Evolutionary conservation across 148 eudicot species (phyloP).

Genomic region (Rhododendron ferrugineum): DNA sequence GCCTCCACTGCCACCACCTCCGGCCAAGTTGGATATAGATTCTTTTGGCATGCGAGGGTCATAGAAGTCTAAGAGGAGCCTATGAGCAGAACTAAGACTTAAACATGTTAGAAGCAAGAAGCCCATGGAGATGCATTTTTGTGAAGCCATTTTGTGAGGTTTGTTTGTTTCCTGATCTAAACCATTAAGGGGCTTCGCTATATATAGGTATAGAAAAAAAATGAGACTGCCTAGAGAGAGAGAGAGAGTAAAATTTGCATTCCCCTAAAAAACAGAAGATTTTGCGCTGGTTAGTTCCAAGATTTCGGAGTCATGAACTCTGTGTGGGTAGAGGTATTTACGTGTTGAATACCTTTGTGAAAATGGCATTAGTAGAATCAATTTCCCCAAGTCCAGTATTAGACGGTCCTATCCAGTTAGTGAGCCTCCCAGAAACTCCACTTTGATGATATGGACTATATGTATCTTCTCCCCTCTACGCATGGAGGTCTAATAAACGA

Average conservation of each 20-base stretch:
- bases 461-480: not conserved
- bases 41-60: not conserved
- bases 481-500: not conserved
- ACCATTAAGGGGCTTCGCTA: not conserved
- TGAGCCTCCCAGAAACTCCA: not conserved
- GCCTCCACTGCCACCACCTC: not conserved
- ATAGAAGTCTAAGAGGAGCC: not conserved
- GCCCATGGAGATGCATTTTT: not conserved
- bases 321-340: not conserved
- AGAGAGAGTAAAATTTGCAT: not conserved
- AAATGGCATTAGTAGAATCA: not conserved
- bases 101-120: not conserved
- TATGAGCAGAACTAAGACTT: not conserved
- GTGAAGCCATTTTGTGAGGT: not conserved
- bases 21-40: not conserved
- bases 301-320: conserved; percentile 1
- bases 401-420: not conserved
- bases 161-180: not conserved
- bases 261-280: not conserved
- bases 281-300: not conserved
- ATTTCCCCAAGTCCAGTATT: not conserved
- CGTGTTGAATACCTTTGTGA: not conserved
- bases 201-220: not conserved
- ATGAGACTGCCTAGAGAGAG: not conserved
- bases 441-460: not conserved